Base-by-base conservation (phyloP, 148 eudicot genomes). In the Rhododendron williamsianum region DNA sequence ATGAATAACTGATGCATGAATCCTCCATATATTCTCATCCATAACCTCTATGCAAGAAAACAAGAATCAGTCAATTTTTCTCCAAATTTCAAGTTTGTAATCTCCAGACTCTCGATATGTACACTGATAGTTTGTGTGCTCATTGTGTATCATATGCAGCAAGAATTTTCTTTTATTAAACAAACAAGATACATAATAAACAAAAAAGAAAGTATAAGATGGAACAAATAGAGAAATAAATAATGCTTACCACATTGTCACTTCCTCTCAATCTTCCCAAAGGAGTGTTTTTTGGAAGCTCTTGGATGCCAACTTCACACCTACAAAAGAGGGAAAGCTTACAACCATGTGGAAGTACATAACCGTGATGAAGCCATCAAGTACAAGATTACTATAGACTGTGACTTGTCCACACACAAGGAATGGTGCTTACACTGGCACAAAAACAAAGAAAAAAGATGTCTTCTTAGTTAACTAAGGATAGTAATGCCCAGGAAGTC, bases 291-390 rank as follows among this genome's bases (percentile, higher is more conserved):
- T 92, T 96, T 58, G 94, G 91, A 78, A 96, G 91, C 90, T 93
- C 98, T 86, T 93, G 95, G 87, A 96, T 90, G 82, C 97, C 97
- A 84, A 96, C 97, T 89, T 95, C 96, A 86, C 98, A 96, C 91
- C 99, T 95, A 83, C 7, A 30, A 79, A 84, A 80, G 81, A 60
- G 49, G 13, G 16, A 81, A 52, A 27, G 48, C 7, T 30, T 23
- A 79, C 52, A n/a, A 87, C 19, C 45, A 23, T 23, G 19, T 52
- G 74, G 58, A 35, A 73, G 12, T 33, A 4, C 3, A 16, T 9
- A 82, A 87, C 4, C 4, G 49, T 18, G n/a, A 63, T 69, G 43
- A 63, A 35, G 41, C 27, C 73, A 74, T 86, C 18, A 41, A 84
- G 16, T 51, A 49, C n/a, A 74, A 10, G 38, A 52, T 80, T 12